These are phyloP conservation scores for Blastobotrys peoriensis DNA, from an alignment of 805 yeast genomes.

Conservation along the genomic window DNA sequence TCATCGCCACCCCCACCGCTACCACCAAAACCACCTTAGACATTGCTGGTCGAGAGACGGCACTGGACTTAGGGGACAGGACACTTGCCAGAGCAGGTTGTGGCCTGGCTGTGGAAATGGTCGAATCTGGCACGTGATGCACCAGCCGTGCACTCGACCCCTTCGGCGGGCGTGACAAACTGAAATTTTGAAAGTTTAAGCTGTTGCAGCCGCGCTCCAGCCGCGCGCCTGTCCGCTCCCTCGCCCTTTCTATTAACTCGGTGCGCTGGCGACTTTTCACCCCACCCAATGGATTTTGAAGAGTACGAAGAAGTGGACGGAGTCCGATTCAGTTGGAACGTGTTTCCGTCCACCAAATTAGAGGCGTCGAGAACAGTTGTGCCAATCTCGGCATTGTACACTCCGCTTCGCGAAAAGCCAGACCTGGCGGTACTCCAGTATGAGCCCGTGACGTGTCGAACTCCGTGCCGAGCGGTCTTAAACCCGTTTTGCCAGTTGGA, in stretches of 20 bases:
- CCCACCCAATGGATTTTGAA: conserved; percentile 51
- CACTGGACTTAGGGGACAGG: too few relatives aligned
- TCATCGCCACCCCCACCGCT: conserved; percentile 17
- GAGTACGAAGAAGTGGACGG: conserved; percentile 58
- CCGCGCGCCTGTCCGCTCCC: too few relatives aligned
- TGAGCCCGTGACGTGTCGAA: conserved; percentile 79
- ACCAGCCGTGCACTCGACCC: too few relatives aligned
- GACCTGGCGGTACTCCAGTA: conserved; percentile 73
- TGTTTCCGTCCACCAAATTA: conserved; percentile 79
- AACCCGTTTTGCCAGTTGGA: conserved; percentile 78
- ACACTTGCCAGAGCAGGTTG: too few relatives aligned
- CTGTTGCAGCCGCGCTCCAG: too few relatives aligned
- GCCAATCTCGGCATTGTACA: conserved; percentile 89
- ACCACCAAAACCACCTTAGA: conserved; percentile 6
- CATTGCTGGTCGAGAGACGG: too few relatives aligned
- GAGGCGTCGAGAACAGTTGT: conserved; percentile 90
- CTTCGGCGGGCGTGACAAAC: too few relatives aligned
- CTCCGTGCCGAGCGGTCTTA: conserved; percentile 75
- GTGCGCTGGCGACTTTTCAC: too few relatives aligned
- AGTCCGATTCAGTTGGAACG: conserved; percentile 73
- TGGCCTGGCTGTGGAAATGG: too few relatives aligned
- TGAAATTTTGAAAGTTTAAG: too few relatives aligned
- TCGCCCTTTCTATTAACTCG: too few relatives aligned
- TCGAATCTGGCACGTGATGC: too few relatives aligned
- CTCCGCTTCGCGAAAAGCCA: conserved; percentile 81